These are phyloP conservation scores for Chalara sp. DNA, from an alignment of 2,329 filamentous ascomycete species.

Conservation along the genomic window DNA sequence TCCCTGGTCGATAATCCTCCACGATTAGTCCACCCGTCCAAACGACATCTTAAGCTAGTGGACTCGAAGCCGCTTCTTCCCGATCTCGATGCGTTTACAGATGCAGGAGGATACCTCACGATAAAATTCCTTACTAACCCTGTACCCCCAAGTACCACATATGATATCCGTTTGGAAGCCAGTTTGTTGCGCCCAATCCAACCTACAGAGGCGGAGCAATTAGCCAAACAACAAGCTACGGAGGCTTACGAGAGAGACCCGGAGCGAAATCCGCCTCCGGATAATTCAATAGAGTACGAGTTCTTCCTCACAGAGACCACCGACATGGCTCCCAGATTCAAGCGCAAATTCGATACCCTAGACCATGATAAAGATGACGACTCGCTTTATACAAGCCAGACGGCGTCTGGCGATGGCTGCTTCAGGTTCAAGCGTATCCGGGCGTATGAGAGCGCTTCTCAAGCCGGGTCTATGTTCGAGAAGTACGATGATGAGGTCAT, in stretches of 20 bases:
- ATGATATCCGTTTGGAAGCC: slow-evolving; percentile 55
- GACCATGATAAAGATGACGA: slow-evolving; percentile 48
- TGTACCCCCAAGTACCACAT: slow-evolving; percentile 43
- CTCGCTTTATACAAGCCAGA: slow-evolving; percentile 46
- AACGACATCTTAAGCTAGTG: slow-evolving; percentile 47
- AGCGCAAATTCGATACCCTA: slow-evolving; percentile 51
- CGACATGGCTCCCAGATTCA: slow-evolving; percentile 46
- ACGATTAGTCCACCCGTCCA: slow-evolving; percentile 51
- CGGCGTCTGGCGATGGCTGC: slow-evolving; percentile 36
- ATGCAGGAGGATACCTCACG: slow-evolving; percentile 62
- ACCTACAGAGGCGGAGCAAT: slow-evolving; percentile 46
- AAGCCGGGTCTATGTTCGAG: slow-evolving; percentile 44
- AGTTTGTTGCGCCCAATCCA: slow-evolving; percentile 56
- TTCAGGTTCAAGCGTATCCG: slow-evolving; percentile 58
- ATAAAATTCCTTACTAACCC: slow-evolving; percentile 64
- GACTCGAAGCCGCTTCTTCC: slow-evolving; percentile 56
- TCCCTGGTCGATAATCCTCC: slow-evolving; percentile 46
- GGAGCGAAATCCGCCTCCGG: slow-evolving; percentile 45
- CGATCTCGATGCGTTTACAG: slow-evolving; percentile 62
- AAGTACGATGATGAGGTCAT: slow-evolving; percentile 61
- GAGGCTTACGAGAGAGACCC: slow-evolving; percentile 53
- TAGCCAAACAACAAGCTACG: slow-evolving; percentile 37
- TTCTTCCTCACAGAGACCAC: slow-evolving; percentile 52
- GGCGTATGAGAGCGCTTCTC: slow-evolving; percentile 56
- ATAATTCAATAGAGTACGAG: slow-evolving; percentile 57